Evolutionary conservation across 2,329 filamentous ascomycete species (phyloP).

Genomic region (Balansia obtecta): DNA sequence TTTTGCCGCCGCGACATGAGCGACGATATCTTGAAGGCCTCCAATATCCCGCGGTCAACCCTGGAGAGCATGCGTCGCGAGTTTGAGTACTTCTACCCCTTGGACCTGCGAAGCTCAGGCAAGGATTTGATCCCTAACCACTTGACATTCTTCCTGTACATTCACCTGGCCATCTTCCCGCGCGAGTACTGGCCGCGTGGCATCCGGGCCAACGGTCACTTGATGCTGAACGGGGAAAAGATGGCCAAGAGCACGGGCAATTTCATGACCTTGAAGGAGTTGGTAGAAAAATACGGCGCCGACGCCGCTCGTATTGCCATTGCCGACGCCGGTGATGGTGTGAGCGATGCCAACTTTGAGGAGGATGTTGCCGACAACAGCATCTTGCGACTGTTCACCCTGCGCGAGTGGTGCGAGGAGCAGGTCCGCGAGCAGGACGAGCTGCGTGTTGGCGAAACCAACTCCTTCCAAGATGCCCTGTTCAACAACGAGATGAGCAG

Average conservation of each 20-base stretch:
- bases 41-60: conserved; percentile 59
- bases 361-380: conserved; percentile 87
- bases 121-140: conserved; percentile 94
- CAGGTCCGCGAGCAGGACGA: conserved; percentile 53
- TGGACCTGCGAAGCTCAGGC: conserved; percentile 77
- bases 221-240: conserved; percentile 93
- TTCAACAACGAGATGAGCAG: conserved; percentile 91
- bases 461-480: conserved; percentile 72
- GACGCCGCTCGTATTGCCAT: conserved; percentile 86
- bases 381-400: conserved; percentile 69
- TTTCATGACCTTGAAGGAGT: conserved; percentile 81
- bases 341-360: conserved; percentile 94
- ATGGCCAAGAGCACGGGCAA: conserved; percentile 98
- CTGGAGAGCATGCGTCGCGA: conserved; percentile 76
- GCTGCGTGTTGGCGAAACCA: conserved; percentile 64
- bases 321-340: conserved; percentile 86
- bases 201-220: conserved; percentile 81
- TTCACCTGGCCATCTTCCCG: conserved; percentile 81
- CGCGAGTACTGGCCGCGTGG: conserved; percentile 79
- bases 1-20: conserved; percentile 65
- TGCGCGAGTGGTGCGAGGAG: conserved; percentile 90
- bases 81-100: conserved; percentile 94
- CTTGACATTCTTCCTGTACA: conserved; percentile 90
- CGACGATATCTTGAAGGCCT: conserved; percentile 50
- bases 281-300: conserved; percentile 85